Base-by-base conservation (phyloP, 805 yeast species). In the Jamesozyma lodderae region DNA sequence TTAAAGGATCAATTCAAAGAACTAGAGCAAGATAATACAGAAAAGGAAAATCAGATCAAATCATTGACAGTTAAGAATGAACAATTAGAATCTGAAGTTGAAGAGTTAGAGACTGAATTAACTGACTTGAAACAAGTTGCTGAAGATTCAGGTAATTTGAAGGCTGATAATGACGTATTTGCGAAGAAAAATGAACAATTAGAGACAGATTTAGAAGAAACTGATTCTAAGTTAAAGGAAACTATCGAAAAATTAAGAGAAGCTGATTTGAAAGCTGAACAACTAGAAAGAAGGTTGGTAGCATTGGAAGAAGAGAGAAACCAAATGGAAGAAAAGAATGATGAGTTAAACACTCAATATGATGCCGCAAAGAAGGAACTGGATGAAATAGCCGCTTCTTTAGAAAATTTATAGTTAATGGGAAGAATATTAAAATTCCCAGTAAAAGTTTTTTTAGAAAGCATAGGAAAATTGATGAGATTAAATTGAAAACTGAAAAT, bases 341-440 rank as follows among this genome's bases (percentile, higher is more conserved):
- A 90, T 70, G 95, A 85, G 60, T 69, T 90, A 63, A 71, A 80
- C 51, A 79, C 73, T 59, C 81, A 88, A 68, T 80, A 86, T 75
- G 70, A 72, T 60, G 73, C 77, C 50, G 90, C 95, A 48, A 82
- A 85, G 74, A 77, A 83, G 51, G 98, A 92, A 69, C 76, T 92
- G 70, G 97, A 92, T 55, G 96, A 88, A 69, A 88, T 92, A 70
- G 81, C 87, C 64, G 86, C 87, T 62, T 96, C 94, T 70, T 81
- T 92, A 67, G 97, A 92, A 68, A 60, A 60, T 50, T 60, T 60
- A 52, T 60, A 51, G 47, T 25, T 26, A 3, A 7, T 26, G 14
- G 14, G 8, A 26, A 13, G 11, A 26, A 26, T 9, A n/a, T n/a
- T n/a, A n/a, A n/a, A n/a, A n/a, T n/a, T n/a, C n/a, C n/a, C n/a